These are phyloP conservation scores for Typha latifolia DNA, from an alignment of 176 grass and related monocot genomes.

Conservation along the genomic window DNA sequence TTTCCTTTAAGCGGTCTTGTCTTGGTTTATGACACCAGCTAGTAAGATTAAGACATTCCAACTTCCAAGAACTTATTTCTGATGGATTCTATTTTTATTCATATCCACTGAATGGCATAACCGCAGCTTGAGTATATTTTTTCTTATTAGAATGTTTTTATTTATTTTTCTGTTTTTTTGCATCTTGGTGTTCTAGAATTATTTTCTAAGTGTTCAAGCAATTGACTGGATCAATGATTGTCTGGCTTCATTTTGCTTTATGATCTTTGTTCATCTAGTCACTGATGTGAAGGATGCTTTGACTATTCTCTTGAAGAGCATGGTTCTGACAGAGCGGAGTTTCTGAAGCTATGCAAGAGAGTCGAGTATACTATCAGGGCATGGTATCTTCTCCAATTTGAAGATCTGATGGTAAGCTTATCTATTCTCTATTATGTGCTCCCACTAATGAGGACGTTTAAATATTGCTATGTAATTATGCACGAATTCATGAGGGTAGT, in stretches of 20 bases:
- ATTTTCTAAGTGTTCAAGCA: not conserved
- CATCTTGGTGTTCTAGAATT: not conserved
- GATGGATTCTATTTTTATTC: not conserved
- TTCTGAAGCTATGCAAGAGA: conserved; percentile 87
- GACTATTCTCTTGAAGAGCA: conserved; percentile 46
- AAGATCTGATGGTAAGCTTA: conserved; percentile 82
- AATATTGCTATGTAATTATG: no score
- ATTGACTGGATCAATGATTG: not conserved
- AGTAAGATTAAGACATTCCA: not conserved
- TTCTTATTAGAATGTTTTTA: not conserved
- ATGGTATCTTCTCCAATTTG: conserved; percentile 95
- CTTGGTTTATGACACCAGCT: no score
- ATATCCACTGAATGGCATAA: not conserved
- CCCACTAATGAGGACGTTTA: no score
- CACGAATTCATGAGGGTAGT: no score
- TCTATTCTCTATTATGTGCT: not conserved
- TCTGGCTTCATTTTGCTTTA: not conserved
- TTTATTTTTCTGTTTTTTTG: not conserved
- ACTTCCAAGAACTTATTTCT: not conserved
- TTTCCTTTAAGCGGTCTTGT: no score
- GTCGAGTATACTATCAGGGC: conserved; percentile 86
- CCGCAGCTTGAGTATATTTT: not conserved
- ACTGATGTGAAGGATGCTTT: not conserved
- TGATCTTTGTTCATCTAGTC: not conserved
- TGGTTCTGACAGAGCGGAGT: conserved; percentile 55